A percentile compares a stretch with the other conserved stretches of the same genome.
These are phyloP conservation scores for Kitagawia praeruptora DNA, from an alignment of 129 eudicot genomes.

Conservation along the genomic window DNA sequence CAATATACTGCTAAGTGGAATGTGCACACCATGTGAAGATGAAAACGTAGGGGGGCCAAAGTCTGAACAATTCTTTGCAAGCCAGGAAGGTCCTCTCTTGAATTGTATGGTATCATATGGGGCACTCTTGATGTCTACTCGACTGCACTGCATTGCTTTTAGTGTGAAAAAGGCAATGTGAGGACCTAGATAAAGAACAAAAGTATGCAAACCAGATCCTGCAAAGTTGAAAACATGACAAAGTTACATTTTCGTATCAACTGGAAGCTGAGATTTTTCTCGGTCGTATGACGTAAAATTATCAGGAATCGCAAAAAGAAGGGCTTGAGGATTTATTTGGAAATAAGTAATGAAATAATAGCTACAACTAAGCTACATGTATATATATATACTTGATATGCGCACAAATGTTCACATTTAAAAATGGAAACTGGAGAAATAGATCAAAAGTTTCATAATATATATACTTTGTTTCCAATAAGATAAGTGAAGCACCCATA, in stretches of 20 bases:
- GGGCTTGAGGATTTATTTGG: neutral
- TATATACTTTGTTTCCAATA: neutral
- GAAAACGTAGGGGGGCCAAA: constrained; percentile 79
- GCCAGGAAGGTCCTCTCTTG: constrained; percentile 78
- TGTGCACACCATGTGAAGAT: constrained; percentile 36
- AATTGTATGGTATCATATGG: constrained; percentile 87
- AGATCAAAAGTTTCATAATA: neutral
- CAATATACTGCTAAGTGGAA: constrained; percentile 76
- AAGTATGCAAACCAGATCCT: constrained; percentile 97
- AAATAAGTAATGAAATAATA: neutral
- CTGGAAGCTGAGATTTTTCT: neutral
- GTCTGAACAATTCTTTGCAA: constrained; percentile 72
- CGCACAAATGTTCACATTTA: neutral
- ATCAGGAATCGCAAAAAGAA: neutral
- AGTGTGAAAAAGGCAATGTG: constrained; percentile 86
- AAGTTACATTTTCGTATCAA: neutral
- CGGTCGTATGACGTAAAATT: neutral
- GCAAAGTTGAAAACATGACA: constrained; percentile 10
- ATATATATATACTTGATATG: neutral
- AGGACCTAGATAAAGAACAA: constrained; percentile 93
- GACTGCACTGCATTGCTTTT: constrained; percentile 88
- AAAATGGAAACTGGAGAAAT: neutral
- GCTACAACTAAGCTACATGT: neutral
- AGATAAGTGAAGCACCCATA: neutral
- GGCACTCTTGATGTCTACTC: constrained; percentile 84